Evolutionary conservation across 1,284 basidiomycete genomes (phyloP).

Genomic region (Termitomyces sp.): DNA sequence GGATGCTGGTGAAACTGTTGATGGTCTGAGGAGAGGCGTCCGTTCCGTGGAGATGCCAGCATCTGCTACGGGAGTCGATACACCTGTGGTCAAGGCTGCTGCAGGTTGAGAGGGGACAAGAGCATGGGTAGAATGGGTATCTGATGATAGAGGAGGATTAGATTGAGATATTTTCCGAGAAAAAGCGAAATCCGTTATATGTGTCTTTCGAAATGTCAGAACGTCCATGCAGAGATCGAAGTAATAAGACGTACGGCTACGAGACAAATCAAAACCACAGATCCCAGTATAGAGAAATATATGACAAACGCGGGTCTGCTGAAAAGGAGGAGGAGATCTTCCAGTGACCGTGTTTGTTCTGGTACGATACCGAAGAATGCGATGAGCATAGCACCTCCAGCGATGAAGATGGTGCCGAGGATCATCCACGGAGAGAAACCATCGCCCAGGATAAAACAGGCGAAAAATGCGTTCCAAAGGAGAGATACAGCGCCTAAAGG

Average conservation of each 20-base stretch:
- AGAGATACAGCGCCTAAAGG: slow-evolving; percentile 91
- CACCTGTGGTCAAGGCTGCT: slow-evolving; percentile 31
- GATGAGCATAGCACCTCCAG: slow-evolving; percentile 85
- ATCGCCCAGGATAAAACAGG: slow-evolving; percentile 81
- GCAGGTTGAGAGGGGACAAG: slow-evolving; percentile 25
- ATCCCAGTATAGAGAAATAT: slow-evolving; percentile 75
- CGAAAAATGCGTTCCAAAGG: slow-evolving; percentile 94
- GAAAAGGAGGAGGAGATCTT: slow-evolving; percentile 82
- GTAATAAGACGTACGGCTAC: slow-evolving; percentile 48
- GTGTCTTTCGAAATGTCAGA: slow-evolving; percentile 39
- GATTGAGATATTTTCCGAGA: slow-evolving; percentile 21
- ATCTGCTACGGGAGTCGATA: slow-evolving; percentile 29
- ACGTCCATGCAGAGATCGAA: not conserved
- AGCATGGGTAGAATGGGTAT: slow-evolving; percentile 12
- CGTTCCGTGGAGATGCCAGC: slow-evolving; percentile 42
- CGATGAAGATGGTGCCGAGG: slow-evolving; percentile 83
- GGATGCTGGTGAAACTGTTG: slow-evolving; percentile 22
- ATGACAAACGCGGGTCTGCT: slow-evolving; percentile 73
- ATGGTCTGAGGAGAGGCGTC: slow-evolving; percentile 54
- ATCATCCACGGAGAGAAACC: slow-evolving; percentile 83
- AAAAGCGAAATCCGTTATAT: slow-evolving; percentile 49
- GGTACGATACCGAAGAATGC: slow-evolving; percentile 90
- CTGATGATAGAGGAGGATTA: slow-evolving; percentile 3
- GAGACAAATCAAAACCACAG: slow-evolving; percentile 58
- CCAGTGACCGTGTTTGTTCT: slow-evolving; percentile 86